A percentile compares a stretch with the other conserved stretches of the same genome.
These are phyloP conservation scores for Aureobasidium sp. DNA, from an alignment of 2,329 filamentous ascomycete genomes.

Conservation along the genomic window DNA sequence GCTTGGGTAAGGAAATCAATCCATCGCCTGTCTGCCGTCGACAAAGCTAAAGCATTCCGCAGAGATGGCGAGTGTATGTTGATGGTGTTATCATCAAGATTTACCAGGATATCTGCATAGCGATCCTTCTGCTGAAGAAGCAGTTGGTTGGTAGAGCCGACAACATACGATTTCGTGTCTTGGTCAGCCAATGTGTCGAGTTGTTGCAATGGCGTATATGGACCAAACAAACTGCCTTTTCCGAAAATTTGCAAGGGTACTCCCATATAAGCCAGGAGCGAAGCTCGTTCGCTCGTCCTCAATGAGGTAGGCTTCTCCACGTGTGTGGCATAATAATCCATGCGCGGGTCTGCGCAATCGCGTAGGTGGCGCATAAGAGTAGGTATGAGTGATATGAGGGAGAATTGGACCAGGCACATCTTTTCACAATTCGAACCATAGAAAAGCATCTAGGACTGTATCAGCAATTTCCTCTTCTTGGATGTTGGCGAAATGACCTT, in stretches of 20 bases:
- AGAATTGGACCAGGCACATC: conserved; percentile 98
- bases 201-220: conserved; percentile 93
- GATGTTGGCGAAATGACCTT: conserved; percentile 54
- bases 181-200: conserved; percentile 89
- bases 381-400: conserved; percentile 88
- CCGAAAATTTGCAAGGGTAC: conserved; percentile 91
- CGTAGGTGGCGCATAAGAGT: conserved; percentile 85
- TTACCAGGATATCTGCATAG: conserved; percentile 93
- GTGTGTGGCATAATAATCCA: conserved; percentile 73
- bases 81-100: conserved; percentile 83
- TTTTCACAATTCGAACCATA: conserved; percentile 95
- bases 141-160: conserved; percentile 93
- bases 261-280: conserved; percentile 88
- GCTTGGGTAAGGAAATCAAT: conserved; percentile 92
- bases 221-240: conserved; percentile 90
- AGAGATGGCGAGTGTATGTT: conserved; percentile 77
- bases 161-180: conserved; percentile 93
- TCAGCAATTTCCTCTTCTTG: background rate
- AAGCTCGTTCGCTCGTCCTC: conserved; percentile 84
- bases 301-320: conserved; percentile 74
- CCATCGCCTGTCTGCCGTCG: conserved; percentile 85
- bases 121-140: conserved; percentile 89
- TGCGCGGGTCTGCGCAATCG: conserved; percentile 89
- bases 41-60: conserved; percentile 66
- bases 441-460: conserved; percentile 75